Evolutionary conservation across 1,284 basidiomycete genomes (phyloP).

Genomic region (Cutaneotrichosporon sp.): DNA sequence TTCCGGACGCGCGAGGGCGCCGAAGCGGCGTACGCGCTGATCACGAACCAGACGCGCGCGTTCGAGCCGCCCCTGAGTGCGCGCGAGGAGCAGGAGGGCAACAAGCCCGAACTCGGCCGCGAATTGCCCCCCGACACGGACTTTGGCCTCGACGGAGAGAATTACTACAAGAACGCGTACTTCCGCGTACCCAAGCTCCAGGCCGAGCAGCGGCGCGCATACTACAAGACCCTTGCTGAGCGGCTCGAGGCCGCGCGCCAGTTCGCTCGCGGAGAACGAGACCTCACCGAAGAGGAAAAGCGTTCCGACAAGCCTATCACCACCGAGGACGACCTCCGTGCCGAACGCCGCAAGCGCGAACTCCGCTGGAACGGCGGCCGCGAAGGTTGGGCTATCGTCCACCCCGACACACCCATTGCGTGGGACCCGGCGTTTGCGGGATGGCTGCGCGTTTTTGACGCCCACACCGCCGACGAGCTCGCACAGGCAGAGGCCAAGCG

Average conservation of each 20-base stretch:
- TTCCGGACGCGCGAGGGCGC: conserved; percentile 69
- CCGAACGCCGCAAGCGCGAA: conserved; percentile 80
- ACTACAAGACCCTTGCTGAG: conserved; percentile 67
- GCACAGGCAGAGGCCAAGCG: not conserved
- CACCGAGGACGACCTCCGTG: conserved; percentile 77
- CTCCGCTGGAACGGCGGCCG: conserved; percentile 70
- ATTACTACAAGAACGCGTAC: conserved; percentile 63
- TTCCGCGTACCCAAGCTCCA: conserved; percentile 60
- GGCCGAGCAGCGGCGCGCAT: conserved; percentile 64
- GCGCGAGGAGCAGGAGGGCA: conserved; percentile 16
- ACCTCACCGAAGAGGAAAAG: conserved; percentile 76
- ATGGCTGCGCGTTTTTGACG: conserved; percentile 60
- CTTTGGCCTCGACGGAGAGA: conserved; percentile 65
- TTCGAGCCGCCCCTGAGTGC: conserved; percentile 49
- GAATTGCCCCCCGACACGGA: conserved; percentile 51
- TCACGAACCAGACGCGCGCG: conserved; percentile 62
- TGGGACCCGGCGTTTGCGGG: conserved; percentile 73
- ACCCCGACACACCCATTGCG: conserved; percentile 57
- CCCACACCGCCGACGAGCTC: not conserved
- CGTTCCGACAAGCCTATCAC: conserved; percentile 64
- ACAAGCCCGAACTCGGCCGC: conserved; percentile 9
- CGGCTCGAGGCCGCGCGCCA: conserved; percentile 71
- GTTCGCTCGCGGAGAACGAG: conserved; percentile 68
- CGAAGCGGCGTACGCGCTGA: conserved; percentile 71
- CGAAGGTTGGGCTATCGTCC: conserved; percentile 70